Conservation (phyloP, 805 yeast genomes). For the Limtongia smithiae region DNA sequence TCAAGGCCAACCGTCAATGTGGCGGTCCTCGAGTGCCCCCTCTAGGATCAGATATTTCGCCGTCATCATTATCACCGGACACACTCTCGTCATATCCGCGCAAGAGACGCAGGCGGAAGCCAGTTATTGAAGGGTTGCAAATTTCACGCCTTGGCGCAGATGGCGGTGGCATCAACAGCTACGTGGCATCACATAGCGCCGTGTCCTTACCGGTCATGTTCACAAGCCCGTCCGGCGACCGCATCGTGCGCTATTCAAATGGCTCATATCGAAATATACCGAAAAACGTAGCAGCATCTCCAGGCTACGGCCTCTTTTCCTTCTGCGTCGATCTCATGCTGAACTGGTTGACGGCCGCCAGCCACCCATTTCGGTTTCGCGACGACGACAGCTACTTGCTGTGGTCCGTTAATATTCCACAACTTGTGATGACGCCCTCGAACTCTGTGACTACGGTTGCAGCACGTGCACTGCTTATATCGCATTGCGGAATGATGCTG, state of each 20-base stretch:
- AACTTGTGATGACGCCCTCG: slow-evolving; percentile 8
- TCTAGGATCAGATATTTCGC: too few relatives aligned
- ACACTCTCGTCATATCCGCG: slow-evolving; percentile 7
- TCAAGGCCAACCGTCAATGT: slow-evolving; percentile 13
- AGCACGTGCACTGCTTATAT: slow-evolving; percentile 10
- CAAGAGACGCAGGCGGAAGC: too few relatives aligned
- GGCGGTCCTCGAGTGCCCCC: slow-evolving; percentile 13
- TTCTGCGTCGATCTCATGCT: slow-evolving; percentile 8
- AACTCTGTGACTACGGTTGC: slow-evolving; percentile 12
- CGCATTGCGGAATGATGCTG: slow-evolving; percentile 5
- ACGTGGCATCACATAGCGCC: too few relatives aligned
- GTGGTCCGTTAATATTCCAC: slow-evolving; percentile 8
- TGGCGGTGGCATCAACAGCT: too few relatives aligned
- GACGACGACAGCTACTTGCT: not conserved
- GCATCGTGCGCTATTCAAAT: too few relatives aligned
- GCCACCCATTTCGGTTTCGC: not conserved
- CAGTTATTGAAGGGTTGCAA: too few relatives aligned
- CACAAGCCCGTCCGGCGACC: too few relatives aligned
- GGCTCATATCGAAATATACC: slow-evolving; percentile 1
- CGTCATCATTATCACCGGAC: too few relatives aligned
- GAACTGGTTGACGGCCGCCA: not conserved
- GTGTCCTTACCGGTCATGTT: too few relatives aligned
- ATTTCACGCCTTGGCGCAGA: too few relatives aligned
- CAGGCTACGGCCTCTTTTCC: slow-evolving; percentile 15
- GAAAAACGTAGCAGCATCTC: slow-evolving; percentile 4